phyloP scores from a whole-genome alignment of 2,329 filamentous ascomycete species.

The Gremmenia infestans region DNA sequence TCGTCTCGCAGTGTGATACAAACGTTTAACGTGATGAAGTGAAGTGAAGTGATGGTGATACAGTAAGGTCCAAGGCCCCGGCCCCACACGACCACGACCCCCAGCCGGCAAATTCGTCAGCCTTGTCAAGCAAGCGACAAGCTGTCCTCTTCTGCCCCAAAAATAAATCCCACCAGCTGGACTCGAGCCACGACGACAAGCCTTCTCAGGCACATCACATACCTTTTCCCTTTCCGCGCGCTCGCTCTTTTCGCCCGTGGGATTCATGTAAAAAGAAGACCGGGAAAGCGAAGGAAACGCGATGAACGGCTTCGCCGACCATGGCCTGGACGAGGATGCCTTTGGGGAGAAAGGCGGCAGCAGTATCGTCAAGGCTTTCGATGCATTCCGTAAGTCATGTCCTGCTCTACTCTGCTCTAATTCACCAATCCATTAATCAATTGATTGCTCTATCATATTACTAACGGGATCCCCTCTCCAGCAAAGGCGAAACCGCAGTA shows the following conservation, averaged over 20 bases:
- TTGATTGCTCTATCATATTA: background rate
- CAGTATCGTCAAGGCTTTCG: constrained; percentile 77
- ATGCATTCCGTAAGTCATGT: constrained; percentile 79
- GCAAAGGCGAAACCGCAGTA: constrained; percentile 96
- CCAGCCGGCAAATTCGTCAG: constrained; percentile 11
- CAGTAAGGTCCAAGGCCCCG: too few species aligned
- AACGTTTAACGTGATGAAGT: too few species aligned
- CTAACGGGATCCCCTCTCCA: constrained; percentile 34
- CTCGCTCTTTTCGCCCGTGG: constrained; percentile 1
- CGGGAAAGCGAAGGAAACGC: constrained; percentile 4
- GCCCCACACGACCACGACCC: background rate
- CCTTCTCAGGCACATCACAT: constrained; percentile 11
- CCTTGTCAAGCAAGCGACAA: constrained; percentile 12
- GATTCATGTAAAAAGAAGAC: constrained; percentile 3
- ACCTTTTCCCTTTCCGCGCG: background rate
- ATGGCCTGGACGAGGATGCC: constrained; percentile 68
- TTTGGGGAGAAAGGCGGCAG: constrained; percentile 62
- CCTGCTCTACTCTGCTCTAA: background rate
- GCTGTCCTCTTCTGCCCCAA: constrained; percentile 16
- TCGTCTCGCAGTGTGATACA: too few species aligned
- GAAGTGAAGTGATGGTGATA: background rate
- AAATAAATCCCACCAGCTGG: constrained; percentile 4
- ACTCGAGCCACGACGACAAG: constrained; percentile 8
- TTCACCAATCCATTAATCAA: background rate
- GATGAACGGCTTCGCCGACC: constrained; percentile 73